Base-by-base conservation (phyloP, 2,329 filamentous ascomycete genomes). In the Blastomyces gilchristii region DNA sequence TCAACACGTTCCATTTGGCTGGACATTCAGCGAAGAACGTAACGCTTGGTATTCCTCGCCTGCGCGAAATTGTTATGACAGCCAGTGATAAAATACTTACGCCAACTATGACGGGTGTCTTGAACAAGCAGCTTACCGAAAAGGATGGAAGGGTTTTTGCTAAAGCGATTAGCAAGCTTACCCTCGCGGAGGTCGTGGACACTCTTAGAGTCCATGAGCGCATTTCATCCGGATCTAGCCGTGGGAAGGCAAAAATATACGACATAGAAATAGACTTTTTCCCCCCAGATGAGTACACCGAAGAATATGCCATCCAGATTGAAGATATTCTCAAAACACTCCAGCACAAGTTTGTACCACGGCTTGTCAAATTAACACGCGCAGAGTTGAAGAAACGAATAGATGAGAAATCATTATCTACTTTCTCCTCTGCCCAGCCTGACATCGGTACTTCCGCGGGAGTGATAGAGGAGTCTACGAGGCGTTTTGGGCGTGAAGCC, bases 1-100 rank as follows among this genome's bases (percentile, higher is more conserved):
- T 99, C 62, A 99, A 99, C 78, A 99, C 95, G 37, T 99, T 99
- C 85, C 94, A 99, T 83, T 90, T 99, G 84, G 94, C 94, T 76
- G 94, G 94, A 72, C 93, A 97, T 81, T 92, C 94, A 25, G 88
- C 94, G 39, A 97, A 97, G 82, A 99, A 99, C 83, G 95, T 99
- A 73, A 99, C 94, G 0, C 84, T 97, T 25, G 94, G 94, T 90
- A 97, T 99, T 72, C 94, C 94, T 64, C 91, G 94, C 78, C 83
- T 99, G 25, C 85, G 94, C 79, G 94, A 99, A 83, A 97, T 99
- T 70, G 84, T 99, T 68, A 99, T 99, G 94, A 97, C 94, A 58
- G 94, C 94, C 34, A 94, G 90, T 72, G 84, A 87, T 60, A 84
- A 88, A 56, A 97, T 97, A 66, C 89, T 91, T 49, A 99, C 94